phyloP scores from a whole-genome alignment of 2,329 filamentous ascomycete species.

The Pseudofabraea citricarpa region DNA sequence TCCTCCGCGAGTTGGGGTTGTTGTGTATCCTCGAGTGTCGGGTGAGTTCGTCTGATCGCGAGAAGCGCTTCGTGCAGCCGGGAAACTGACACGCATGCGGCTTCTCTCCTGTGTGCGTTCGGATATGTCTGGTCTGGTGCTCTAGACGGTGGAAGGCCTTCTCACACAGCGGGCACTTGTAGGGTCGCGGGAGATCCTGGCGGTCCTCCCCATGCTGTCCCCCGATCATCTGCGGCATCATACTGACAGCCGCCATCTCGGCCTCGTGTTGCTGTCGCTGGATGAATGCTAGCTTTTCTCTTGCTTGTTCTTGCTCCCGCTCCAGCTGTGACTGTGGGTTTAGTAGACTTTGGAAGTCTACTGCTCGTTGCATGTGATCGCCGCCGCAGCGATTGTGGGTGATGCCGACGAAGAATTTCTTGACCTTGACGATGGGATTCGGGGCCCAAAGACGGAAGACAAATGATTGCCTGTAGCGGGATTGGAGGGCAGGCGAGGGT shows the following conservation, averaged over 20 bases:
- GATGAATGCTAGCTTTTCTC: slow-evolving; percentile 24
- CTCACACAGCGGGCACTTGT: slow-evolving; percentile 97
- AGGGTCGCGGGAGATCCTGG: slow-evolving; percentile 81
- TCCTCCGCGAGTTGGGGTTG: slow-evolving; percentile 93
- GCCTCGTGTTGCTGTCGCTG: slow-evolving; percentile 30
- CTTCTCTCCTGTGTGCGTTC: slow-evolving; percentile 97
- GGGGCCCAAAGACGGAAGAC: background rate
- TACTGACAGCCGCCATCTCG: slow-evolving; percentile 47
- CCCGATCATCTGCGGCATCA: slow-evolving; percentile 29
- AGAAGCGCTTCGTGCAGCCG: slow-evolving; percentile 96
- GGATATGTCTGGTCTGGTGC: slow-evolving; percentile 87
- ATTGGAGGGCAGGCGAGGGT: background rate
- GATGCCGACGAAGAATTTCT: background rate
- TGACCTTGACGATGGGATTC: background rate
- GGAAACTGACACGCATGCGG: slow-evolving; percentile 94
- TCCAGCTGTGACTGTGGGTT: slow-evolving; percentile 49
- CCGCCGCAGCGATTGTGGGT: slow-evolving; percentile 33
- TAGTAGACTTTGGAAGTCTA: slow-evolving; percentile 72
- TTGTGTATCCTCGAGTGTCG: slow-evolving; percentile 97
- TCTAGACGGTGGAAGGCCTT: slow-evolving; percentile 98
- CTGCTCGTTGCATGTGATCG: slow-evolving; percentile 72
- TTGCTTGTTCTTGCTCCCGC: slow-evolving; percentile 25
- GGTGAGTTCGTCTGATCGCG: slow-evolving; percentile 91
- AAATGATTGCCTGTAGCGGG: background rate
- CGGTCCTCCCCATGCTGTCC: slow-evolving; percentile 30